A percentile compares a stretch with the other conserved stretches of the same genome.
Conservation (phyloP, 2,329 filamentous ascomycete genomes). For the Fusarium aywerte region DNA sequence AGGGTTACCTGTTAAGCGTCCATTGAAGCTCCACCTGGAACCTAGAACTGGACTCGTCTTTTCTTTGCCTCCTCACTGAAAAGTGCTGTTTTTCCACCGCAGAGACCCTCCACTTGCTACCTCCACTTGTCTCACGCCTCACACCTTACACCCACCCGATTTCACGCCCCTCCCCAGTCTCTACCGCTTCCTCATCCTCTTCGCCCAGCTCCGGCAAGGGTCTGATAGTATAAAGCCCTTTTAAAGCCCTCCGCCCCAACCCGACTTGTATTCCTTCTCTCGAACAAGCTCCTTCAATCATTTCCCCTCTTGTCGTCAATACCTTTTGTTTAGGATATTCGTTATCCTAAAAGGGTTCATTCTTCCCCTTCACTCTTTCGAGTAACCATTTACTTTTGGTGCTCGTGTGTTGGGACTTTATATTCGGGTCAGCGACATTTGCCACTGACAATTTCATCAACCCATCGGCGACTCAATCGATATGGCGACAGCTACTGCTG, state of each 20-base stretch:
- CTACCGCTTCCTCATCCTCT: slow-evolving; percentile 34
- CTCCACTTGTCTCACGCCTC: slow-evolving; percentile 44
- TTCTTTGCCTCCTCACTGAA: slow-evolving; percentile 24
- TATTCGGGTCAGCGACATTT: slow-evolving; percentile 27
- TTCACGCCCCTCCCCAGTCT: slow-evolving; percentile 30
- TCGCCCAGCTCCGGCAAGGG: slow-evolving; percentile 36
- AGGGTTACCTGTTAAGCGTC: slow-evolving; percentile 21
- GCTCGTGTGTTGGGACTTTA: slow-evolving; percentile 34
- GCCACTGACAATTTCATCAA: slow-evolving; percentile 11
- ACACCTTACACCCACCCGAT: slow-evolving; percentile 11
- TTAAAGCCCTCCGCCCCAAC: slow-evolving; percentile 45
- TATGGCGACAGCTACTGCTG: slow-evolving; percentile 55
- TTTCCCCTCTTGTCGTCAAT: slow-evolving; percentile 7
- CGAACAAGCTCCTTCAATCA: slow-evolving; percentile 28
- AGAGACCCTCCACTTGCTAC: slow-evolving; percentile 32
- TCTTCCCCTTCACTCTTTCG: slow-evolving; percentile 21
- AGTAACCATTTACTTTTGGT: slow-evolving; percentile 37
- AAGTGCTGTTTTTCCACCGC: slow-evolving; percentile 19
- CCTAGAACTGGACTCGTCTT: not conserved
- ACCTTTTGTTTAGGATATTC: slow-evolving; percentile 35
- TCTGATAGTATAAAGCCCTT: slow-evolving; percentile 47
- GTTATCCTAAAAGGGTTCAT: slow-evolving; percentile 31
- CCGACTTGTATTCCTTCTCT: slow-evolving; percentile 8
- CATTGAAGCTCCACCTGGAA: slow-evolving; percentile 8
- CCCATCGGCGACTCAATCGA: slow-evolving; percentile 17